These are phyloP conservation scores for Ogataea methanolica DNA, from an alignment of 805 yeast species.

Conservation along the genomic window DNA sequence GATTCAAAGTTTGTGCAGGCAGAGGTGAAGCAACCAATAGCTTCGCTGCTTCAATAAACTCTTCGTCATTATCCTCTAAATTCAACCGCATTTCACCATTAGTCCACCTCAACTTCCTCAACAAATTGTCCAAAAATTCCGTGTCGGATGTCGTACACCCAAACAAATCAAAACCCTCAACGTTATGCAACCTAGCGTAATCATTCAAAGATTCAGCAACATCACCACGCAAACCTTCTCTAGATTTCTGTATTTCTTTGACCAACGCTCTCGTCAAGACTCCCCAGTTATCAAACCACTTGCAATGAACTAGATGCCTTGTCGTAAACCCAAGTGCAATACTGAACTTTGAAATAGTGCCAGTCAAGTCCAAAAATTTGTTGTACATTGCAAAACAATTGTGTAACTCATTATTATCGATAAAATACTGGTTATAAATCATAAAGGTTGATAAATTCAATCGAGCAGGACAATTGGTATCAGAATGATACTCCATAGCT, in stretches of 20 bases:
- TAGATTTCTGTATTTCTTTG: neutral
- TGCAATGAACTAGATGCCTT: conserved; percentile 12
- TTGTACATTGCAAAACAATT: conserved; percentile 22
- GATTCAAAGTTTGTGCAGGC: conserved; percentile 2
- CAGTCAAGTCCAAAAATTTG: neutral
- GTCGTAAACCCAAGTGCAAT: conserved; percentile 1
- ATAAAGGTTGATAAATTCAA: conserved; percentile 19
- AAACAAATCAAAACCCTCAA: conserved; percentile 15
- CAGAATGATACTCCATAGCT: conserved; percentile 1
- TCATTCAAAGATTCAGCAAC: neutral
- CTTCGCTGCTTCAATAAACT: conserved; percentile 17
- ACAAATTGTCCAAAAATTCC: conserved; percentile 9
- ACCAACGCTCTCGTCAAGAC: neutral
- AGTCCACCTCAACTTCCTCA: conserved; percentile 17
- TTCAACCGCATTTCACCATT: conserved; percentile 6
- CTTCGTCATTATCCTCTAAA: conserved; percentile 7
- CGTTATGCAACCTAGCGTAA: conserved; percentile 21
- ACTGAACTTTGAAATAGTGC: neutral
- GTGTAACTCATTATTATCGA: conserved; percentile 16
- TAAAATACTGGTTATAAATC: conserved; percentile 18
- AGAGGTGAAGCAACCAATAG: conserved; percentile 2
- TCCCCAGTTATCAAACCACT: conserved; percentile 25
- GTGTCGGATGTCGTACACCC: conserved; percentile 8
- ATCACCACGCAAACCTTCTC: neutral
- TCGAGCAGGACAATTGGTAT: neutral